A percentile compares a stretch with the other conserved stretches of the same genome.
These are phyloP conservation scores for Petunia secreta DNA, from an alignment of 257 asterid species.

Conservation along the genomic window DNA sequence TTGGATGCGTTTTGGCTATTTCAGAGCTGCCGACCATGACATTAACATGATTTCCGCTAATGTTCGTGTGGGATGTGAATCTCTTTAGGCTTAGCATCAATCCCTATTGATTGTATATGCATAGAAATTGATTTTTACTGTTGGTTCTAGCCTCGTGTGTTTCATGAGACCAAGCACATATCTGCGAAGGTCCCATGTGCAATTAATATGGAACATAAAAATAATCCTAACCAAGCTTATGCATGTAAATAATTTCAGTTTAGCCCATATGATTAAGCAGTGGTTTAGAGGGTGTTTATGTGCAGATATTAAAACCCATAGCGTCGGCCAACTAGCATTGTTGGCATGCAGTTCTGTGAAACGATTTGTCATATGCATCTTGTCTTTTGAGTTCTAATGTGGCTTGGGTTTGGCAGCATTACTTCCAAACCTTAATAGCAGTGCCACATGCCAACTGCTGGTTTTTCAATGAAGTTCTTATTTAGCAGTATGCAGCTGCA, in stretches of 20 bases:
- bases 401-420: not conserved
- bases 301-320: not conserved
- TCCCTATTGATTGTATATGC: not conserved
- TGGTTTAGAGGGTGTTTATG: not conserved
- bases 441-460: not conserved
- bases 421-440: not conserved
- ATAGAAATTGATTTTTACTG: not conserved
- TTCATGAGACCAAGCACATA: not conserved
- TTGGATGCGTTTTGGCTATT: not conserved
- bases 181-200: not conserved
- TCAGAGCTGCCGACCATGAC: not conserved
- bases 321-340: not conserved
- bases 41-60: slow-evolving; percentile 8
- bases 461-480: not conserved
- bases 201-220: slow-evolving; percentile 1
- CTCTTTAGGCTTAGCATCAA: not conserved
- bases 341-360: slow-evolving; percentile 7
- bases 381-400: not conserved
- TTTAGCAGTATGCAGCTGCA: slow-evolving; percentile 14
- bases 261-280: not conserved
- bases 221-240: not conserved
- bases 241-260: not conserved
- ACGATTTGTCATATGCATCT: not conserved
- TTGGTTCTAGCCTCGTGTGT: not conserved
- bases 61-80: not conserved